Evolutionary conservation across 352 stramenopile species (phyloP), one percentile per base, ranked within the genome.

Genomic region (Phytophthora chlamydospora): DNA sequence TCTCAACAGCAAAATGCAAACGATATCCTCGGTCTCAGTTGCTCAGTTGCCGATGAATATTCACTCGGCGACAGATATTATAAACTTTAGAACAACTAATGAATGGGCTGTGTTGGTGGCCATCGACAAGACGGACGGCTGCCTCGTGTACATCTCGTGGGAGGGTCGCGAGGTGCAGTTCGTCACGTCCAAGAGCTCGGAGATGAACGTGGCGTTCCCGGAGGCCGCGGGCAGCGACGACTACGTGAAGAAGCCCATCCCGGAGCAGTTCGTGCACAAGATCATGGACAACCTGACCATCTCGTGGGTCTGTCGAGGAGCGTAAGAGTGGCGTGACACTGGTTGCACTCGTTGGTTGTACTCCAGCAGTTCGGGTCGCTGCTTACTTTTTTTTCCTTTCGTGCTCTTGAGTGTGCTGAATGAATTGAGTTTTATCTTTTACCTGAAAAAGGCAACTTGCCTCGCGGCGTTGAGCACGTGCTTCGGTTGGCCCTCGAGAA

Each of bases 41-140:
- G 24, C 24, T 27, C 24, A 4, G 24, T 27, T 27, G 24, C 24
- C 21, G 24, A 27, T 27, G 24, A 27, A 27, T 27, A 27, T 27
- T 6, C 21, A 24, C 21, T 24, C 21, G 21, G 21, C 21, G 21
- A 24, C 3, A 24, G 21, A 24, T 24, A 4, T 27, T 6, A 4
- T 27, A 27, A 27, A 24, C 21, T 3, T 1, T 24, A 27, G 24
- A 27, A 27, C 24, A 27, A 27, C 2, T 4, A 27, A 24, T 27
- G 24, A 6, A 27, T 27, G 24, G 24, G 3, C 24, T 27, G 24
- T 27, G 2, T 27, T 27, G 24, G 24, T 6, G 24, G 92, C 94
- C 5, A 98, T 99, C 76, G 97, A 99, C 85, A 99, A 99, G 85
- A 99, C 97, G 32, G 96, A 99, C 75, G 96, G 97, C 57, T 97